Base-by-base conservation (phyloP, 306 rosid genomes). In the Prunus armeniaca region DNA sequence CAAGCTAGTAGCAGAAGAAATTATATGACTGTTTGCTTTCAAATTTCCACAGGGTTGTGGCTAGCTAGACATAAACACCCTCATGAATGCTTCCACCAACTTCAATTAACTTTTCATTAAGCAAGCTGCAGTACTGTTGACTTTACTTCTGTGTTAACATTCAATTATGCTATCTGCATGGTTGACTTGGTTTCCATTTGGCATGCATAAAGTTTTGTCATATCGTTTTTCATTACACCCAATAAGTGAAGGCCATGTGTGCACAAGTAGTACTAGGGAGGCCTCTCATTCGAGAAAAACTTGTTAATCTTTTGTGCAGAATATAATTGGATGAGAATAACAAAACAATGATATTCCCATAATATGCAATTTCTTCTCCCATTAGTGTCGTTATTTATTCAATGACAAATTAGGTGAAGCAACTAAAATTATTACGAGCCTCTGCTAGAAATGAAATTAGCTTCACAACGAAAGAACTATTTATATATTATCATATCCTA, bases 161-260 rank as follows among this genome's bases (percentile, higher is more conserved):
- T 74, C 60, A 80, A 68, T 74, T 66, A 8, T 43, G 77, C 6
- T 65, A 43, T 50, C 57, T 25, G 76, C 77, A 22, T 70, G 62
- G 47, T 81, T 76, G 74, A 66, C 86, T 75, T 60, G 22, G 22
- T 41, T 69, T n/a, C 55, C 22, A 17, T 27, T 67, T 56, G 80
- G 71, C 47, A 49, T 57, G 49, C 71, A 32, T 22, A 15, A 68
- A 43, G 27, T 41, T 52, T 30, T 3, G 19, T 77, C 49, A 3
- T 9, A 30, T 74, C 62, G 34, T 43, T 68, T 68, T 38, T 52
- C 60, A 24, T 57, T 47, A n/a, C 19, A 45, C 11, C 73, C 51
- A 27, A 65, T 46, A 8, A 50, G 32, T 65, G 47, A 46, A 78
- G 20, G 73, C 61, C 82, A 25, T 38, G 18, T 61, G 67, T 69